phyloP scores from a whole-genome alignment of 371 early-diverging fungal species.

The Rhizomucor miehei region DNA sequence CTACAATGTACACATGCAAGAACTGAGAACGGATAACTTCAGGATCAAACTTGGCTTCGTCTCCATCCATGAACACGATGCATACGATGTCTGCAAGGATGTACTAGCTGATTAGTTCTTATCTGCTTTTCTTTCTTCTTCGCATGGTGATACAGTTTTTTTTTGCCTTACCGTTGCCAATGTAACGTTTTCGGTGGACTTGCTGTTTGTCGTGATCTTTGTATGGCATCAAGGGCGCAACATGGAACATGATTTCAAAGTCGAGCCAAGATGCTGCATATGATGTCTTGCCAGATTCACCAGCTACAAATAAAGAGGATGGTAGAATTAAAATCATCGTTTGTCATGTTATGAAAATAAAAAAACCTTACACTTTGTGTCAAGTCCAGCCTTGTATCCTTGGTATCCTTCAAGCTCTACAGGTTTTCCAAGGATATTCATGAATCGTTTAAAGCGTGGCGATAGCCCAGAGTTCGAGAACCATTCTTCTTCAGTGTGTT shows the following conservation, averaged over 20 bases:
- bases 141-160: not conserved
- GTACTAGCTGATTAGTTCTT: no score
- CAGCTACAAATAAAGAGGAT: slow-evolving; percentile 25
- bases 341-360: not conserved
- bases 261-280: slow-evolving; percentile 75
- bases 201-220: slow-evolving; percentile 70
- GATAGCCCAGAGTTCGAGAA: slow-evolving; percentile 66
- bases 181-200: slow-evolving; percentile 80
- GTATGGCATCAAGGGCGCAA: slow-evolving; percentile 75
- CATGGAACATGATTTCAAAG: slow-evolving; percentile 88
- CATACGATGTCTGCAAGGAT: slow-evolving; percentile 71
- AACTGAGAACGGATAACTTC: slow-evolving; percentile 65
- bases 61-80: slow-evolving; percentile 67
- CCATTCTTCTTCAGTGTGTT: slow-evolving; percentile 76
- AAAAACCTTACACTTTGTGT: slow-evolving; percentile 67
- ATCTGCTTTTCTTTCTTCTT: no score
- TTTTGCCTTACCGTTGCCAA: slow-evolving; percentile 68
- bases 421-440: slow-evolving; percentile 68
- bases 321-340: not conserved
- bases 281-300: slow-evolving; percentile 74
- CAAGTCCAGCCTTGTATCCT: slow-evolving; percentile 82
- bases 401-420: slow-evolving; percentile 74
- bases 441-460: slow-evolving; percentile 58
- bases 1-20: slow-evolving; percentile 68
- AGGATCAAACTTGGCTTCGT: slow-evolving; percentile 56